Evolutionary conservation across 805 yeast genomes (phyloP).

Genomic region (Trichomonascus vanleenenianus): DNA sequence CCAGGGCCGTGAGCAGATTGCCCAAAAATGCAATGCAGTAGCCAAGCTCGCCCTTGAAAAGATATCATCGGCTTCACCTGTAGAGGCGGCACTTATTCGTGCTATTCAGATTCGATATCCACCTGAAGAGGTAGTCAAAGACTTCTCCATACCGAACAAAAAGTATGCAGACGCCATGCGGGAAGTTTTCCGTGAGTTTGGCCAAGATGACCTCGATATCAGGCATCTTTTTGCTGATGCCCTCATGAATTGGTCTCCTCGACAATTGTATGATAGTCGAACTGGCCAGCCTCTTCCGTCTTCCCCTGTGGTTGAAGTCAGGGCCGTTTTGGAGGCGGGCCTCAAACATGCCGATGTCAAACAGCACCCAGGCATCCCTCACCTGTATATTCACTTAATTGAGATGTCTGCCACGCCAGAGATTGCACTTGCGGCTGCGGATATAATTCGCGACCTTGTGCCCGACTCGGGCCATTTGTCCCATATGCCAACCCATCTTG

Average conservation of each 20-base stretch:
- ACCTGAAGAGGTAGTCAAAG: not conserved
- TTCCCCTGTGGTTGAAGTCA: not conserved
- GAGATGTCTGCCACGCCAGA: not conserved
- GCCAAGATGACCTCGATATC: not conserved
- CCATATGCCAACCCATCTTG: slow-evolving; percentile 1
- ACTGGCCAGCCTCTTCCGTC: not conserved
- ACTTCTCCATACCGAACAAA: not conserved
- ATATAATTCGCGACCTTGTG: not conserved
- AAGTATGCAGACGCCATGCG: not conserved
- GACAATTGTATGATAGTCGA: not conserved
- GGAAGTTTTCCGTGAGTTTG: not conserved
- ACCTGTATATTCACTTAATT: not conserved
- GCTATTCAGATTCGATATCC: not conserved
- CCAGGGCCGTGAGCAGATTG: not conserved
- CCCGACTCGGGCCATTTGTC: not conserved
- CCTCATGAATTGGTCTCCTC: not conserved
- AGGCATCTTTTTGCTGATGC: not conserved
- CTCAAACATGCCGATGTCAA: not conserved
- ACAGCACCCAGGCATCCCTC: not conserved
- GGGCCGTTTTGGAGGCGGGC: not conserved
- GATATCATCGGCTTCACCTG: not conserved
- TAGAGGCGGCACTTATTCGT: not conserved
- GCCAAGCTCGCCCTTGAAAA: not conserved
- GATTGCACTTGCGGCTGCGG: not conserved
- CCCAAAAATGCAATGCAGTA: not conserved